Conservation (phyloP, 306 rosid genomes). For the Gleditsia sinensis region DNA sequence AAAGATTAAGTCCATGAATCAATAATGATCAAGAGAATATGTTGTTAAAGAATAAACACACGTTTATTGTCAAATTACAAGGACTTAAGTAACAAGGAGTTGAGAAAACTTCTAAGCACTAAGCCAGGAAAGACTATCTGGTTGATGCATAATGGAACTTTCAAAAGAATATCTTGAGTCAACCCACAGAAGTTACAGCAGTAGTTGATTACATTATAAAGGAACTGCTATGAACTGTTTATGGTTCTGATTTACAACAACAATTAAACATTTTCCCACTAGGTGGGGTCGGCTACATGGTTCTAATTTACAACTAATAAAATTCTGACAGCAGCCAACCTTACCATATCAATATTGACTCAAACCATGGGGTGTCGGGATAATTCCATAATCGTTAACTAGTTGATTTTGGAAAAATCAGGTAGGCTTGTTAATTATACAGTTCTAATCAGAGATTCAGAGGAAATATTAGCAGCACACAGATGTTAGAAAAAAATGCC, state of each 20-base stretch:
- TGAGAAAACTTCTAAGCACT: not conserved
- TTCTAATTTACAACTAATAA: not conserved
- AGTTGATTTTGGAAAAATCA: not conserved
- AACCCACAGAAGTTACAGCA: not conserved
- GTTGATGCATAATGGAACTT: not conserved
- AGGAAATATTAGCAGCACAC: not conserved
- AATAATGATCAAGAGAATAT: not conserved
- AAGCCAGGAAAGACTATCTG: not conserved
- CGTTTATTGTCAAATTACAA: constrained; percentile 1
- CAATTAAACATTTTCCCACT: too few species aligned
- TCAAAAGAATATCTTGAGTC: not conserved
- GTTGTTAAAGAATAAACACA: not conserved
- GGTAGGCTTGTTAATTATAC: constrained; percentile 18
- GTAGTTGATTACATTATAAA: not conserved
- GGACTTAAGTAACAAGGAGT: not conserved
- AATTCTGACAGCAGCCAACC: not conserved
- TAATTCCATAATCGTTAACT: not conserved
- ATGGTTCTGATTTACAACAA: not conserved
- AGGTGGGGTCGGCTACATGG: too few species aligned
- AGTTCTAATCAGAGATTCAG: not conserved
- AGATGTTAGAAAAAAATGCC: not conserved
- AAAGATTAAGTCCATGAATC: not conserved
- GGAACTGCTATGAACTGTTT: not conserved
- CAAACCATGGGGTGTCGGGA: not conserved
- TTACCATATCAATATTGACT: not conserved